A percentile compares a stretch with the other conserved stretches of the same genome.
These are phyloP conservation scores for Periconia digitata DNA, from an alignment of 2,329 filamentous ascomycete species.

Conservation along the genomic window DNA sequence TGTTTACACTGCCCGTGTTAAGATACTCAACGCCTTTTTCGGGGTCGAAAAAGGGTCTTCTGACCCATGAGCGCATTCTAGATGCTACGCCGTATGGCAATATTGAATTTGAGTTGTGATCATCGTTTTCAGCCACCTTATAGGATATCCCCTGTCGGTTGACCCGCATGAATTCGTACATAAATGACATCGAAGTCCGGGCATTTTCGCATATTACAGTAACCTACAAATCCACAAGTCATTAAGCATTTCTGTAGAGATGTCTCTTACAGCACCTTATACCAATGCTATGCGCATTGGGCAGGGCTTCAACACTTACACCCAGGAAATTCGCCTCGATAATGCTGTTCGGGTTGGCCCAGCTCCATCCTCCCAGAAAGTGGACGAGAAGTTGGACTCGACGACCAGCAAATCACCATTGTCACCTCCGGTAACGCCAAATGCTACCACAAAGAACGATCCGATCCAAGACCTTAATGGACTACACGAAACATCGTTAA, in stretches of 20 bases:
- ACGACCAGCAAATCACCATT: conserved; percentile 1
- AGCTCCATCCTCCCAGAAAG: background rate
- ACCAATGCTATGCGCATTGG: conserved; percentile 42
- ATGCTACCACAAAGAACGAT: background rate
- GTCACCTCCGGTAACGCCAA: conserved; percentile 19
- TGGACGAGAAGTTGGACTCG: conserved; percentile 2
- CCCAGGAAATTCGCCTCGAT: conserved; percentile 44
- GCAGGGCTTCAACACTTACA: conserved; percentile 45
- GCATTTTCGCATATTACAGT: background rate
- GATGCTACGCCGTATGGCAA: background rate
- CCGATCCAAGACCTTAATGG: conserved; percentile 18
- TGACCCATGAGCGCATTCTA: background rate
- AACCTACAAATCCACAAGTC: background rate
- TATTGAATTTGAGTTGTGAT: background rate
- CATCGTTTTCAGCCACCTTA: too few relatives aligned
- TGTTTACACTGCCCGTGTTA: background rate
- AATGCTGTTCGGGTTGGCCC: conserved; percentile 36
- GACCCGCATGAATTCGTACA: background rate
- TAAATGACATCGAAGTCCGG: background rate
- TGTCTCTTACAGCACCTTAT: conserved; percentile 41
- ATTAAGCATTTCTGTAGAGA: conserved; percentile 4
- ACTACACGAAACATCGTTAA: background rate
- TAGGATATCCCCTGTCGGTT: background rate
- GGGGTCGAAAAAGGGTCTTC: background rate
- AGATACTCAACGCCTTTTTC: background rate